Conservation (phyloP, 1,139 yeast species). For the Zygotorulaspora mrakii region DNA sequence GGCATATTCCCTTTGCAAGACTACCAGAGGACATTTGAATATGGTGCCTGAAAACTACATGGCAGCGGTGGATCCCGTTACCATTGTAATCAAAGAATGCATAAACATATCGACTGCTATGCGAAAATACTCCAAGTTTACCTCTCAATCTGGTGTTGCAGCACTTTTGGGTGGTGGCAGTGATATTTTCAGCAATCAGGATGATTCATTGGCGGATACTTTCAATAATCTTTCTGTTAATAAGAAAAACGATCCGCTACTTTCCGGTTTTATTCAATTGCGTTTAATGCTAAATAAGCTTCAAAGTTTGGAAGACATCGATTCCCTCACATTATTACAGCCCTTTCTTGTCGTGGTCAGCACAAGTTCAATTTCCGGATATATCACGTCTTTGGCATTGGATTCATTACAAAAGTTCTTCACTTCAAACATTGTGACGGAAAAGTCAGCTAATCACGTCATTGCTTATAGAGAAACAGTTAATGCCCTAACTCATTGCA, state of each 20-base stretch:
- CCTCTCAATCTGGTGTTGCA: conserved; percentile 77
- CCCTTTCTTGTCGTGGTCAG: conserved; percentile 87
- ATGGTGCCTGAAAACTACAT: conserved; percentile 1
- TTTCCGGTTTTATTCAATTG: conserved; percentile 77
- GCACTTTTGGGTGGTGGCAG: conserved; percentile 63
- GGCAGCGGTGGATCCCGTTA: conserved; percentile 63
- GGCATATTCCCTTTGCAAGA: neutral
- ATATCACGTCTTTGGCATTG: conserved; percentile 78
- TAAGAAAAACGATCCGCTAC: conserved; percentile 54
- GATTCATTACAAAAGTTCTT: conserved; percentile 68
- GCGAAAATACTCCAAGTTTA: conserved; percentile 81
- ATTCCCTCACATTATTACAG: conserved; percentile 69
- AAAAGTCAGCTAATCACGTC: conserved; percentile 48
- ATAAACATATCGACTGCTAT: conserved; percentile 82
- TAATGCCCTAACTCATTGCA: conserved; percentile 84
- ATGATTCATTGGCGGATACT: conserved; percentile 37
- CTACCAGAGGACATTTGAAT: neutral
- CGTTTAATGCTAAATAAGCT: conserved; percentile 65
- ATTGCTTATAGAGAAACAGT: conserved; percentile 47
- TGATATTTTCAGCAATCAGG: conserved; percentile 44
- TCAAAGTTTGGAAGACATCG: conserved; percentile 52
- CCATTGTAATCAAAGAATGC: conserved; percentile 85
- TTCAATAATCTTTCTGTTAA: conserved; percentile 28
- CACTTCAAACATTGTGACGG: conserved; percentile 53
- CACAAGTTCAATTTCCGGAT: conserved; percentile 80